Conservation (phyloP, 176 grass and related monocot species). For the Eleusine indica region DNA sequence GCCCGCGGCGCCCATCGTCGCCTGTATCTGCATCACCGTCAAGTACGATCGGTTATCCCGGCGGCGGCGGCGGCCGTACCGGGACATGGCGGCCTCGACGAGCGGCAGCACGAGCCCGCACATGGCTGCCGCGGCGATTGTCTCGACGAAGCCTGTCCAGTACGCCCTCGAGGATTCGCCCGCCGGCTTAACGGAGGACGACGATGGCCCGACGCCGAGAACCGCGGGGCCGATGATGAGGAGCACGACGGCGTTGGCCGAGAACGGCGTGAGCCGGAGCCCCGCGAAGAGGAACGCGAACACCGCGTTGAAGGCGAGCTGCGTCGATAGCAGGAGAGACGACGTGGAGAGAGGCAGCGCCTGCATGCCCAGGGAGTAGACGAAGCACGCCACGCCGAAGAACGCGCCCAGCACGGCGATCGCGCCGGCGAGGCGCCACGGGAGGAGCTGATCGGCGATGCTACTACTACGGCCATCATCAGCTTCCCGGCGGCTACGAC, state of each 20-base stretch:
- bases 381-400: slow-evolving; percentile 54
- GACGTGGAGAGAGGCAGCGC: slow-evolving; percentile 78
- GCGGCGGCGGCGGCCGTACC: slow-evolving; percentile 28
- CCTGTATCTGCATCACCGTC: slow-evolving; percentile 70
- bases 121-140: slow-evolving; percentile 54
- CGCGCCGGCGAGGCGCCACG: slow-evolving; percentile 32
- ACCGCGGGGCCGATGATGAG: slow-evolving; percentile 70
- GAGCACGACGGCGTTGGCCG: slow-evolving; percentile 67
- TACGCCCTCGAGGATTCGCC: slow-evolving; percentile 39
- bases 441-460: slow-evolving; percentile 36
- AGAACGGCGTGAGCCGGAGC: slow-evolving; percentile 69
- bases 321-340: slow-evolving; percentile 71
- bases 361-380: slow-evolving; percentile 54
- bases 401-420: slow-evolving; percentile 46
- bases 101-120: slow-evolving; percentile 62
- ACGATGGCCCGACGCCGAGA: slow-evolving; percentile 47
- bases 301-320: slow-evolving; percentile 77
- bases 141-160: slow-evolving; percentile 49
- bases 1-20: slow-evolving; percentile 63
- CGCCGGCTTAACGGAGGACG: slow-evolving; percentile 29
- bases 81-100: slow-evolving; percentile 59
- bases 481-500: too few species aligned
- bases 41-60: slow-evolving; percentile 28
- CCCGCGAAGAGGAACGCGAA: slow-evolving; percentile 66
- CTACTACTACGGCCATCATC: background rate